Conservation (phyloP, 202 grass and related monocot species). For the Tripidium arundinaceum region DNA sequence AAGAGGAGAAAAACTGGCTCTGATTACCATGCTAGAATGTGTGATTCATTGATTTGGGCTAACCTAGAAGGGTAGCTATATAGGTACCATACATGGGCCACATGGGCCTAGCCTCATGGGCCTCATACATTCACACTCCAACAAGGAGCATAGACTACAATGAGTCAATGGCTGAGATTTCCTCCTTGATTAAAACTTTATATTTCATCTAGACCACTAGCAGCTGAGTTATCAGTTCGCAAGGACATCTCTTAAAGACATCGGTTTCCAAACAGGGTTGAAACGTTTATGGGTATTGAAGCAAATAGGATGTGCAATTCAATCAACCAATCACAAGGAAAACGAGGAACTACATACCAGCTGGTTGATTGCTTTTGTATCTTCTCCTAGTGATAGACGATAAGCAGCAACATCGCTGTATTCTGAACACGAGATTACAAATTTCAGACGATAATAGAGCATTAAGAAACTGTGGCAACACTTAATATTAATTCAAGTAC, state of each 20-base stretch:
- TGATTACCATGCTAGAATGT: too few relatives aligned
- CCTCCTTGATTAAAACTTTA: slow-evolving; percentile 6
- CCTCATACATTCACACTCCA: too few relatives aligned
- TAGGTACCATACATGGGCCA: too few relatives aligned
- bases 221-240: background rate
- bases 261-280: background rate
- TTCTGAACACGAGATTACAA: slow-evolving; percentile 50
- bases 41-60: too few relatives aligned
- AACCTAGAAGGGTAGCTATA: too few relatives aligned
- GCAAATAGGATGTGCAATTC: background rate
- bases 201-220: slow-evolving; percentile 5
- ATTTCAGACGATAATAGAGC: slow-evolving; percentile 10
- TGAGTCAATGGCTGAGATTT: background rate
- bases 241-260: background rate
- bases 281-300: slow-evolving; percentile 10
- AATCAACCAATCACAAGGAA: slow-evolving; percentile 21
- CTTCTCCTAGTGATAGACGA: slow-evolving; percentile 84
- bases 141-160: slow-evolving; percentile 7
- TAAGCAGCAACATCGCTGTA: slow-evolving; percentile 96
- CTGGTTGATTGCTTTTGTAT: slow-evolving; percentile 99
- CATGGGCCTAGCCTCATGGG: too few relatives aligned
- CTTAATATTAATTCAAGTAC: background rate
- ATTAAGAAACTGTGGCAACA: background rate
- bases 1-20: too few relatives aligned
- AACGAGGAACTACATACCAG: slow-evolving; percentile 46